Percentiles rank a stretch among this genome's conserved stretches.
phyloP scores from a whole-genome alignment of 371 early-diverging fungal species.

The Sporodiniella umbellata region DNA sequence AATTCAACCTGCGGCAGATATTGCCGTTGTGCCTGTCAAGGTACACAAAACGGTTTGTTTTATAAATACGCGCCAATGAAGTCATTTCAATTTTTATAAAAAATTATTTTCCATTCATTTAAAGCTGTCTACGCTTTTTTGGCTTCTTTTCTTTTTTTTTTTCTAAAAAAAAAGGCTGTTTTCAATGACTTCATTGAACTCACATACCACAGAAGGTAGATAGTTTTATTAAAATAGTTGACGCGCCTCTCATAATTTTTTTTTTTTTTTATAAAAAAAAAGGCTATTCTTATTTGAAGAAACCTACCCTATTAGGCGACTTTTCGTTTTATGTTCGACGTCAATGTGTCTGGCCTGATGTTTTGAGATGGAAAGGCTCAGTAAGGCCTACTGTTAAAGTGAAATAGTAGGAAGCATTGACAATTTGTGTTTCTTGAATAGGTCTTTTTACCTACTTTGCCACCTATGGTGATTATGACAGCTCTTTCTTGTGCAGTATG shows the following conservation, averaged over 20 bases:
- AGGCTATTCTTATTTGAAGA: conserved; percentile 19
- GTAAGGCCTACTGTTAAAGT: conserved; percentile 13
- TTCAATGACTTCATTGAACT: conserved; percentile 11
- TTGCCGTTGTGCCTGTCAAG: too few species aligned
- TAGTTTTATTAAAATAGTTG: not conserved
- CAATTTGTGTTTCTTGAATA: too few species aligned
- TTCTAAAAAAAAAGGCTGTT: too few species aligned
- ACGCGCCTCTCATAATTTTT: not conserved
- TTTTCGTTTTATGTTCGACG: conserved; percentile 10
- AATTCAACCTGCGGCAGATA: too few species aligned
- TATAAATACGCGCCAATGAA: not conserved
- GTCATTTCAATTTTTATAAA: not conserved
- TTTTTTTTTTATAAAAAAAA: not conserved
- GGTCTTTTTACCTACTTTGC: conserved; percentile 35
- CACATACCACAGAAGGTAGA: conserved; percentile 23
- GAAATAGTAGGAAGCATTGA: too few species aligned
- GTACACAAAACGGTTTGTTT: not conserved
- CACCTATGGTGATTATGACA: conserved; percentile 26
- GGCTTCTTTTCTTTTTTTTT: conserved; percentile 3
- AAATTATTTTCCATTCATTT: not conserved
- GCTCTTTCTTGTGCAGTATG: conserved; percentile 27
- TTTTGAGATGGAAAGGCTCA: conserved; percentile 42
- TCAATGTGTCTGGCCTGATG: conserved; percentile 34
- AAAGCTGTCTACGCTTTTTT: not conserved
- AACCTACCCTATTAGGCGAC: conserved; percentile 4